Conservation (phyloP, 169 alveolate genomes). For the Cystoisospora suis region DNA sequence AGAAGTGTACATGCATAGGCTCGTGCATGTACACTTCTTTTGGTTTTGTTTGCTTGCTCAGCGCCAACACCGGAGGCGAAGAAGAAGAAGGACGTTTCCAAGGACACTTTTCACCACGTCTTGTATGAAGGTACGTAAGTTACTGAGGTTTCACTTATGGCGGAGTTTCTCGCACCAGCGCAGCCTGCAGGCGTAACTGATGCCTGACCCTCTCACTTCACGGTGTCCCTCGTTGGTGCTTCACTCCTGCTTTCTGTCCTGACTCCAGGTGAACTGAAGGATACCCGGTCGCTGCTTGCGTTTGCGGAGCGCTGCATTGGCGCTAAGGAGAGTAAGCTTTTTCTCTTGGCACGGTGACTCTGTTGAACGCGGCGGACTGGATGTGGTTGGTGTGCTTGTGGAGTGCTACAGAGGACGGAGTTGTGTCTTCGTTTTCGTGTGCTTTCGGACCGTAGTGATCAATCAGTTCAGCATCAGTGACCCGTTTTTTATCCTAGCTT, state of each 20-base stretch:
- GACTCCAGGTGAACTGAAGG: background rate
- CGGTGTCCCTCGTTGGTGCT: background rate
- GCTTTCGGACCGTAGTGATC: background rate
- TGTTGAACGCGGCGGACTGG: background rate
- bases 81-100: conserved; percentile 26
- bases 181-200: background rate
- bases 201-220: background rate
- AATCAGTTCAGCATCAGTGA: background rate
- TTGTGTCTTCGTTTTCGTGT: too few relatives aligned
- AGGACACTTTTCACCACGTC: background rate
- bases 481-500: background rate
- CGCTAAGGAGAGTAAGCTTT: conserved; percentile 5
- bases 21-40: background rate
- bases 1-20: background rate
- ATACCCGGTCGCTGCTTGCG: background rate
- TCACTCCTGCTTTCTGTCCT: background rate
- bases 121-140: background rate
- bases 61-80: conserved; percentile 29
- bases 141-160: background rate
- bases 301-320: conserved; percentile 11
- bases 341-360: background rate
- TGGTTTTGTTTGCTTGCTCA: background rate
- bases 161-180: background rate
- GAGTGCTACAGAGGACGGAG: too few relatives aligned
- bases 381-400: background rate